Evolutionary conservation across 176 grass and related monocot species (phyloP), one percentile per base, ranked within the genome.

Genomic region (Melocanna baccifera): DNA sequence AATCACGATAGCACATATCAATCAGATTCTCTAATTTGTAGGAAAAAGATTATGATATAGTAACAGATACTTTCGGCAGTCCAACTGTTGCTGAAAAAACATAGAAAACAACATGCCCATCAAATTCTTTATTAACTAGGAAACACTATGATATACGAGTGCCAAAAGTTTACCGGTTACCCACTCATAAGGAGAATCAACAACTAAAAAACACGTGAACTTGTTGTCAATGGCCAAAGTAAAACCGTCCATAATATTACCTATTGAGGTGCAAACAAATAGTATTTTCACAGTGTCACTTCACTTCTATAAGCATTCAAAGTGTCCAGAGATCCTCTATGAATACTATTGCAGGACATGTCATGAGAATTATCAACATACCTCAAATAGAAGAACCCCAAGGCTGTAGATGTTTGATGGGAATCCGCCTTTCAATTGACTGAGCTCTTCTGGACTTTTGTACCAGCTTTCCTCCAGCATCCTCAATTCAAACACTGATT

Each of bases 381-480:
- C 97, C 97, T 99, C 97, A 82, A 99, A 99, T 37, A 99, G 79
- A 84, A 99, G 93, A 88, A 99, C 91, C 62, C 97, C 97, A 75
- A 99, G 97, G 84, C 82, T 92, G 81, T 96, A 99, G 43, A 99
- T 92, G 66, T 94, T 99, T 32, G 93, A 89, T 34, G 90, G 81
- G 22, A 86, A 87, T 89, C 62, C 70, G 51, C 65, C 81, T 61
- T 59, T 74, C 42, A 48, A 65, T 64, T 89, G 80, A 81, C 37
- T 83, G 48, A 91, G 83, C 77, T 92, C 97, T 75, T 96, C 93
- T 52, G 91, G 93, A 82, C 97, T 96, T 65, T 8, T 83, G 82
- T 99, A 99, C 97, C 97, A 96, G 56, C 84, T 90, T 59, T 96
- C 93, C 90, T 99, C 97, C 73, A 96, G 76, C 78, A 77, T 92